Base-by-base conservation (phyloP, 306 rosid genomes). In the Adenanthera pavonina region DNA sequence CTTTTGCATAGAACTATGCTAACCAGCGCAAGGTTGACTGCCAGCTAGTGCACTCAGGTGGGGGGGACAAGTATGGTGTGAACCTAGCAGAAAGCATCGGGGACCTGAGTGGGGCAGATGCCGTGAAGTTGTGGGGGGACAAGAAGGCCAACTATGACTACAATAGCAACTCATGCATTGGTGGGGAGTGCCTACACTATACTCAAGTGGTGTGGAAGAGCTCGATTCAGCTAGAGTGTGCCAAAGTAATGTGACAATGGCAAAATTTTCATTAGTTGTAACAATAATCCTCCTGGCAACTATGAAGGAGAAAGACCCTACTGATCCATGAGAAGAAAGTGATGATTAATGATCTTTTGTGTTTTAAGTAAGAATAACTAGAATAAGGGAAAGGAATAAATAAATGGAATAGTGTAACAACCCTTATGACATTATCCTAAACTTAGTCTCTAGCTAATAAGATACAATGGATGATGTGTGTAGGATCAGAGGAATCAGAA, bases 251-350 rank as follows among this genome's bases (percentile, higher is more conserved):
- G 8, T 44, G 11, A 86, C 25, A 73, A 71, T 81, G 87, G 91
- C 0, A 86, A 91, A 36, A 88, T 89, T 7, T 80, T 90, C 67
- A 84, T 90, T 7, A 51, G 65, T 7, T 92, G 94, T 84, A 90
- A 90, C 81, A 87, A 92, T 83, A 88, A 83, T 68, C 94, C 97
- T 8, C 86, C 41, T 0, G 91, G 97, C 36, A 90, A 90, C 62
- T 14, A 2, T 12, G 11, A 2, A 34, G 89, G 83, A 0, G 85
- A 87, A 49, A 52, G 30, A 15, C 93, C 96, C 64, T 91, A 65
- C 54, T 49, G 54, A 10, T 48, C 8, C 7, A 25, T 25, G 14
- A 10, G 4, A 59, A 6, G 14, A 57, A 56, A 56, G n/a, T 53
- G 9, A 17, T 53, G 16, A 48, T 8, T 25, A 13, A 19, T 56